Evolutionary conservation across 169 alveolate genomes (phyloP).

Genomic region (Cryptosporidium ryanae): DNA sequence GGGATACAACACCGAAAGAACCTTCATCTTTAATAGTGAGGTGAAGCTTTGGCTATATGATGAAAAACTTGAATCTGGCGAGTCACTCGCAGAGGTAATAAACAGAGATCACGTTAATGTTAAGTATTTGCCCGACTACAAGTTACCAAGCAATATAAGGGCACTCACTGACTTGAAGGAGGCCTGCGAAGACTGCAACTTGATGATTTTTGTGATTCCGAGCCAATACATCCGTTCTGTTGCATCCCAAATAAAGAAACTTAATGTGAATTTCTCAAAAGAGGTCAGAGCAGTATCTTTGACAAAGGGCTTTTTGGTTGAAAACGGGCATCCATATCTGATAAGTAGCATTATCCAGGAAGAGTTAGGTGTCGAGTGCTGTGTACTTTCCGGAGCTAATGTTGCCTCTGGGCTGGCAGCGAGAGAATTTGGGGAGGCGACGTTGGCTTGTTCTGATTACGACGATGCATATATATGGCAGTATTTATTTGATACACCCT

Average conservation of each 20-base stretch:
- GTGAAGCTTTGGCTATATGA: conserved; percentile 90
- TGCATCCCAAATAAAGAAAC: conserved; percentile 17
- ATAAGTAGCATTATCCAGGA: conserved; percentile 81
- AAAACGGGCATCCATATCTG: conserved; percentile 80
- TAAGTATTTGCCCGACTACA: conserved; percentile 89
- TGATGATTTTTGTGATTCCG: conserved; percentile 89
- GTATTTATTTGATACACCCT: conserved; percentile 89
- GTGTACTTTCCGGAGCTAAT: conserved; percentile 89
- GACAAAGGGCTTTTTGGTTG: conserved; percentile 86
- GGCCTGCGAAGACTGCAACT: conserved; percentile 86
- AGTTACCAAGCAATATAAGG: conserved; percentile 86
- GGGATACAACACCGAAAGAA: conserved; percentile 62
- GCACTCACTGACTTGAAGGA: conserved; percentile 88
- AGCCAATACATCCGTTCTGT: conserved; percentile 85
- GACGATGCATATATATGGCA: conserved; percentile 86
- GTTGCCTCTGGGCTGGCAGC: conserved; percentile 92
- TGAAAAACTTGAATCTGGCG: conserved; percentile 84
- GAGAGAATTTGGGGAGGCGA: conserved; percentile 93
- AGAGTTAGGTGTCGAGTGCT: conserved; percentile 82
- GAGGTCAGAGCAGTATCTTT: conserved; percentile 84
- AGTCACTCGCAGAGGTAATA: conserved; percentile 86
- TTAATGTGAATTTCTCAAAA: conserved; percentile 9
- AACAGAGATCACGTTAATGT: conserved; percentile 88
- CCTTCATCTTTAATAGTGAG: conserved; percentile 74
- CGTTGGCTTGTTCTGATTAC: conserved; percentile 88